Percentiles rank a stretch among this genome's conserved stretches.
Conservation (phyloP, 164 flowering plant genomes). For the Vitis riparia region DNA sequence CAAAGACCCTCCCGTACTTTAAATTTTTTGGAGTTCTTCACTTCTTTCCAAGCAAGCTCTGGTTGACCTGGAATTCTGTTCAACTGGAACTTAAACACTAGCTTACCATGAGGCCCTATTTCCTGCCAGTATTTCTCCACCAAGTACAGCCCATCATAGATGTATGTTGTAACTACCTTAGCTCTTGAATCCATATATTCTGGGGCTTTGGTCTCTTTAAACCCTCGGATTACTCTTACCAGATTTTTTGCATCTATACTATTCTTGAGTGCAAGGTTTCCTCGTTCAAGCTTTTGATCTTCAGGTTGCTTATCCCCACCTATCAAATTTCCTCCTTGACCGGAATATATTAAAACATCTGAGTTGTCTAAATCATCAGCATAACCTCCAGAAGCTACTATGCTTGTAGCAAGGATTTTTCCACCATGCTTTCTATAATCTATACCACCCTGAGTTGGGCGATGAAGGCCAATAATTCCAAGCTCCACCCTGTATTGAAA, state of each 20-base stretch:
- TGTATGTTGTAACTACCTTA: slow-evolving; percentile 40
- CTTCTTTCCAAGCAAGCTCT: slow-evolving; percentile 59
- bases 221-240: slow-evolving; percentile 83
- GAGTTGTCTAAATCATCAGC: slow-evolving; percentile 53
- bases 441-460: slow-evolving; percentile 66
- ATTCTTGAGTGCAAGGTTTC: slow-evolving; percentile 74
- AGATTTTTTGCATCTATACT: slow-evolving; percentile 46
- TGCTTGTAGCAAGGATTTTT: slow-evolving; percentile 55
- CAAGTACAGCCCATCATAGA: slow-evolving; percentile 75
- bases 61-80: slow-evolving; percentile 81
- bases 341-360: slow-evolving; percentile 58
- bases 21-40: slow-evolving; percentile 46
- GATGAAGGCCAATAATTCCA: slow-evolving; percentile 76
- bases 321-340: slow-evolving; percentile 64
- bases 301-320: slow-evolving; percentile 42
- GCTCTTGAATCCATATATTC: slow-evolving; percentile 35
- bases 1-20: slow-evolving; percentile 55
- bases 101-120: slow-evolving; percentile 49
- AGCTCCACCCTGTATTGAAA: slow-evolving; percentile 89
- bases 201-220: slow-evolving; percentile 34
- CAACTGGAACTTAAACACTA: slow-evolving; percentile 62
- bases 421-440: slow-evolving; percentile 52
- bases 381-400: slow-evolving; percentile 84
- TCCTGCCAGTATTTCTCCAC: slow-evolving; percentile 63
- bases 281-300: slow-evolving; percentile 78